Percentiles rank a stretch among this genome's conserved stretches.
Evolutionary conservation across 2,329 filamentous ascomycete species (phyloP).

Genomic region (Lachnellula willkommii): DNA sequence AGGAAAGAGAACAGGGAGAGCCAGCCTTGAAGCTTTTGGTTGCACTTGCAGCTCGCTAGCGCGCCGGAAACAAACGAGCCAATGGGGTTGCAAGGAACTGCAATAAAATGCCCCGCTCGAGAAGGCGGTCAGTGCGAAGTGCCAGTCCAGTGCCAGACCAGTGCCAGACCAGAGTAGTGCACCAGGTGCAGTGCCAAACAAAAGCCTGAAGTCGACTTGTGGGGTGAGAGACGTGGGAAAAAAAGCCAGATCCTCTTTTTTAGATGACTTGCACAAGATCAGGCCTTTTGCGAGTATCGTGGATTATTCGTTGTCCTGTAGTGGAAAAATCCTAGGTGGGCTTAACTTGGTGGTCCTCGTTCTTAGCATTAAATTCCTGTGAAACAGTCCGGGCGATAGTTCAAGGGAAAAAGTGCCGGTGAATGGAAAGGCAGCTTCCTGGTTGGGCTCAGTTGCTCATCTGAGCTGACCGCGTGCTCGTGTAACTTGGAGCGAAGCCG

Average conservation of each 20-base stretch:
- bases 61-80: background rate
- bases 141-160: too few relatives aligned
- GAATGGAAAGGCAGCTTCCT: background rate
- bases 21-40: background rate
- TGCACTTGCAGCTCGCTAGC: background rate
- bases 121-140: too few relatives aligned
- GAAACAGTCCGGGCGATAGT: background rate
- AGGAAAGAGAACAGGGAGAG: background rate
- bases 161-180: too few relatives aligned
- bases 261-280: too few relatives aligned
- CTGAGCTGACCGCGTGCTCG: background rate
- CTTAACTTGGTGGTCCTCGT: background rate
- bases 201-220: too few relatives aligned
- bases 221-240: too few relatives aligned
- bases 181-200: too few relatives aligned
- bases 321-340: background rate
- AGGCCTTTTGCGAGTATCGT: too few relatives aligned
- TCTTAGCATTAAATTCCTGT: background rate
- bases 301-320: background rate
- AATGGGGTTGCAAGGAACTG: background rate
- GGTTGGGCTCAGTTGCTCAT: background rate
- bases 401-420: background rate
- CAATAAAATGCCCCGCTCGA: too few relatives aligned
- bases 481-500: background rate
- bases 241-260: too few relatives aligned